Conservation (phyloP, 1,284 basidiomycete genomes). For the Grifola frondosa region DNA sequence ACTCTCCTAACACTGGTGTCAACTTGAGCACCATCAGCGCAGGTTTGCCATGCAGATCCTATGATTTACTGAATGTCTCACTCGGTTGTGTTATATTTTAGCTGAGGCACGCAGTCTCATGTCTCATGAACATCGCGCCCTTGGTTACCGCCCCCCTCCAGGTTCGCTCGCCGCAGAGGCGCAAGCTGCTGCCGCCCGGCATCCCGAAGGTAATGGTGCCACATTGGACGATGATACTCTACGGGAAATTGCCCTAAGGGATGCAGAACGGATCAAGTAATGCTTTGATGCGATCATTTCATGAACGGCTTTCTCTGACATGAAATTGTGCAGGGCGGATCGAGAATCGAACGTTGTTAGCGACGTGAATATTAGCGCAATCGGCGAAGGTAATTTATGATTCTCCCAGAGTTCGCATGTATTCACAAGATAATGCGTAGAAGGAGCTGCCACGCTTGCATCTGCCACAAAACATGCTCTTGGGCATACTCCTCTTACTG, state of each 20-base stretch:
- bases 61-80: too few species aligned
- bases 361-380: slow-evolving; percentile 23
- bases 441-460: slow-evolving; percentile 19
- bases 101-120: slow-evolving; percentile 32
- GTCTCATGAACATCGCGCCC: slow-evolving; percentile 35
- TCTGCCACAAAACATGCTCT: slow-evolving; percentile 28
- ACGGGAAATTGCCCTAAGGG: slow-evolving; percentile 20
- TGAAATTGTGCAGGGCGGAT: slow-evolving; percentile 14
- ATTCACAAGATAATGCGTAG: slow-evolving; percentile 3
- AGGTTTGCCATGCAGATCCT: too few species aligned
- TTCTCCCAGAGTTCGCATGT: background rate
- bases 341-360: slow-evolving; percentile 19
- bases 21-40: slow-evolving; percentile 27
- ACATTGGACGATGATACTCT: slow-evolving; percentile 19
- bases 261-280: slow-evolving; percentile 24
- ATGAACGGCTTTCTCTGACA: slow-evolving; percentile 9
- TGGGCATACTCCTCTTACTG: slow-evolving; percentile 32
- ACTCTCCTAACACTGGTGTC: slow-evolving; percentile 18
- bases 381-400: slow-evolving; percentile 17
- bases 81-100: slow-evolving; percentile 1
- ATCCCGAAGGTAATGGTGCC: slow-evolving; percentile 19
- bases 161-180: slow-evolving; percentile 33
- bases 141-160: slow-evolving; percentile 32
- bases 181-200: slow-evolving; percentile 27
- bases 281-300: too few species aligned